Conservation (phyloP, 441 rosid species). For the Erysimum cheiri region DNA sequence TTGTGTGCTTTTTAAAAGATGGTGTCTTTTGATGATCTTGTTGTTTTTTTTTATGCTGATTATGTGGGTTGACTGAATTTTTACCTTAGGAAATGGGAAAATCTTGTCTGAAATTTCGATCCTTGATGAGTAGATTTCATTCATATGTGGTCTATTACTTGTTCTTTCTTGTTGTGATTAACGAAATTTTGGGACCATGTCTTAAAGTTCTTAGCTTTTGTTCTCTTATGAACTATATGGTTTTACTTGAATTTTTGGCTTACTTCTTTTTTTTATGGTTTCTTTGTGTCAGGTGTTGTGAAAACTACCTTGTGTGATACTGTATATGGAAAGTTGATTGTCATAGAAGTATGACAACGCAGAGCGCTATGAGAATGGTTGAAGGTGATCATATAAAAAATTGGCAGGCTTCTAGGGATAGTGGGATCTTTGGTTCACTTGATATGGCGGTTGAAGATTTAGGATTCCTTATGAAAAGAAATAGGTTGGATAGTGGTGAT, state of each 20-base stretch:
- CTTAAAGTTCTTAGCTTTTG: constrained; percentile 32
- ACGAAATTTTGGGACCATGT: constrained; percentile 26
- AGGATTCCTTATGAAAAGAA: constrained; percentile 69
- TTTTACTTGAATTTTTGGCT: not conserved
- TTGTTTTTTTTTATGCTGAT: constrained; percentile 25
- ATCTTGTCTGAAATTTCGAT: constrained; percentile 28
- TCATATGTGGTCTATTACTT: constrained; percentile 18
- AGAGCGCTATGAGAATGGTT: constrained; percentile 80
- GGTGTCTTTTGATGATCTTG: constrained; percentile 34
- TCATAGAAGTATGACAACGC: constrained; percentile 69
- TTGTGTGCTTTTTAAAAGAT: constrained; percentile 21
- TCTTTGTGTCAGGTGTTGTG: constrained; percentile 33
- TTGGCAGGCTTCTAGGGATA: constrained; percentile 67
- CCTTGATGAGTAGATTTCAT: constrained; percentile 29
- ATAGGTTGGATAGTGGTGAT: constrained; percentile 56
- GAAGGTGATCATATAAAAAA: constrained; percentile 64
- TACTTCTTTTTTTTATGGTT: constrained; percentile 16
- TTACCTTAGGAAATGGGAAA: constrained; percentile 31
- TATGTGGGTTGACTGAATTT: constrained; percentile 41
- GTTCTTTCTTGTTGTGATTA: constrained; percentile 3
- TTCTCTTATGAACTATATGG: constrained; percentile 29
- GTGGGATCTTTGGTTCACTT: constrained; percentile 59
- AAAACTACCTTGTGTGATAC: constrained; percentile 21
- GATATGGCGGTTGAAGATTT: constrained; percentile 76
- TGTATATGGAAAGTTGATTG: constrained; percentile 7